Conservation (phyloP, 176 grass and related monocot genomes). For the Cenchrus americanus region DNA sequence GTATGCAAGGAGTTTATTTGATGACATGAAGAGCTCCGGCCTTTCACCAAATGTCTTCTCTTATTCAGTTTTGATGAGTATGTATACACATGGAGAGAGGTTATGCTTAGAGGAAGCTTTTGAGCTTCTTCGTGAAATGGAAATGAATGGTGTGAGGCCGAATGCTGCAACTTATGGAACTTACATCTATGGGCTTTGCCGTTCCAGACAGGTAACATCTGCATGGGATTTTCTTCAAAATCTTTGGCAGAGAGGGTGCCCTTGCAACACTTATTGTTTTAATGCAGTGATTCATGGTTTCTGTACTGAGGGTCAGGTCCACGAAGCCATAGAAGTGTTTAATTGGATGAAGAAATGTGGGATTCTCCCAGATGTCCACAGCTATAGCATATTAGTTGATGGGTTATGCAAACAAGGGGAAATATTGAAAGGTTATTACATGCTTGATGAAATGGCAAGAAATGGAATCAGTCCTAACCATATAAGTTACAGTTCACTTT, state of each 20-base stretch:
- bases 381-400: slow-evolving; percentile 68
- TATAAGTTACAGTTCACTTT: slow-evolving; percentile 59
- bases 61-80: slow-evolving; percentile 63
- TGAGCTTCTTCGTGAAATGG: slow-evolving; percentile 67
- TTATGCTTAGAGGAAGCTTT: slow-evolving; percentile 58
- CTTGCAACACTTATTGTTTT: slow-evolving; percentile 60
- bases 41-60: slow-evolving; percentile 66
- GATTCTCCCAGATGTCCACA: slow-evolving; percentile 50
- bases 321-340: slow-evolving; percentile 56
- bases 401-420: slow-evolving; percentile 58
- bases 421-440: slow-evolving; percentile 39
- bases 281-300: slow-evolving; percentile 80
- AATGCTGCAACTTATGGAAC: slow-evolving; percentile 62
- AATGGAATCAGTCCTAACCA: slow-evolving; percentile 59
- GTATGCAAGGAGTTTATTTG: slow-evolving; percentile 57
- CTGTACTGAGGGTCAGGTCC: slow-evolving; percentile 48
- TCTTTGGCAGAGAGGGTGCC: slow-evolving; percentile 42
- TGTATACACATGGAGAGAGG: slow-evolving; percentile 57
- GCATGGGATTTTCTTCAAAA: slow-evolving; percentile 63
- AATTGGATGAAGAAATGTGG: slow-evolving; percentile 51
- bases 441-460: slow-evolving; percentile 65
- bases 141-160: slow-evolving; percentile 46
- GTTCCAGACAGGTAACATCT: slow-evolving; percentile 36
- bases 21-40: slow-evolving; percentile 67
- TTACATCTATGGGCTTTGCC: slow-evolving; percentile 69